These are phyloP conservation scores for Chaetomiaceae sp. DNA, from an alignment of 2,329 filamentous ascomycete species.

Conservation along the genomic window DNA sequence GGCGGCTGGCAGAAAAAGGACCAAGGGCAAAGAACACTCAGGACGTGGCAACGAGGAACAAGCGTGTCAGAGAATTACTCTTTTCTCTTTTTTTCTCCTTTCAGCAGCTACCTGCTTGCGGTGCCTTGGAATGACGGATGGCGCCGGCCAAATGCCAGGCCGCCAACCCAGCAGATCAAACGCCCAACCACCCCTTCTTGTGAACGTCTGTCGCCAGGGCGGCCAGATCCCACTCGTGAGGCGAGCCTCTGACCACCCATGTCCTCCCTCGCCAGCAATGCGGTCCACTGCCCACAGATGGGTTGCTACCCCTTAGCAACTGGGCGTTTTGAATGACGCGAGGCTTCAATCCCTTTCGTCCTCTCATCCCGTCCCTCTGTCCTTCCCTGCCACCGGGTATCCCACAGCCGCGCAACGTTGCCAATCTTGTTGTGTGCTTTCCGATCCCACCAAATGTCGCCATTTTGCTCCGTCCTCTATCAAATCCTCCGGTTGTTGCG, in stretches of 20 bases:
- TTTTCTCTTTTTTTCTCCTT: conserved; percentile 36
- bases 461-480: conserved; percentile 3
- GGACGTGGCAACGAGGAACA: neutral
- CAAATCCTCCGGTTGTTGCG: conserved; percentile 5
- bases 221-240: neutral
- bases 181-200: neutral
- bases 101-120: conserved; percentile 36
- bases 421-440: conserved; percentile 21
- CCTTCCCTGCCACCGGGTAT: conserved; percentile 10
- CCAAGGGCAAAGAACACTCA: neutral
- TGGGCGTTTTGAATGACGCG: neutral
- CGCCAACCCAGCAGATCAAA: neutral
- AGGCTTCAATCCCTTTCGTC: neutral
- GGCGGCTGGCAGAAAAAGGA: neutral
- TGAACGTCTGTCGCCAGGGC: neutral
- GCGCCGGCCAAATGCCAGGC: neutral
- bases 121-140: conserved; percentile 7
- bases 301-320: neutral
- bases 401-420: conserved; percentile 13
- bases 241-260: too few species aligned
- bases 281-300: neutral
- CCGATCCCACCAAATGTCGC: neutral
- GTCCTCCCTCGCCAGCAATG: neutral
- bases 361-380: conserved; percentile 5
- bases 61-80: conserved; percentile 32